phyloP scores from a whole-genome alignment of 202 grass and related monocot genomes.

The Carex sylvatica region DNA sequence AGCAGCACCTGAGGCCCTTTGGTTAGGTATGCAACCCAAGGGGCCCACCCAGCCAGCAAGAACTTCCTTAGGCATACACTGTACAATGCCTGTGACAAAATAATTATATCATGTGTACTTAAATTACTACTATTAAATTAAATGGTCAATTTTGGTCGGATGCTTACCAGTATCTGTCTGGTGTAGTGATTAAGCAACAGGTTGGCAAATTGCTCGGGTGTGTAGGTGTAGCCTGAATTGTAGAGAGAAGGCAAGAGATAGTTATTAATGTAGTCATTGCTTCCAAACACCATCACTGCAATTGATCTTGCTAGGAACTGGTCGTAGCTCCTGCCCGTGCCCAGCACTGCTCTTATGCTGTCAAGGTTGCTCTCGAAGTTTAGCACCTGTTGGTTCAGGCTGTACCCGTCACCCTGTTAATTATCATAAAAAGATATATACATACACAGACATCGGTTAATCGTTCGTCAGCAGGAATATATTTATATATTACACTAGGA shows the following conservation, averaged over 20 bases:
- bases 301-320: constrained; percentile 31
- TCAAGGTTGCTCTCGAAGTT: constrained; percentile 43
- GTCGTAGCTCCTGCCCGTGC: background rate
- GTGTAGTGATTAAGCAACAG: constrained; percentile 41
- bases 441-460: background rate
- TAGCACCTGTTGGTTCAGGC: constrained; percentile 36
- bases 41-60: constrained; percentile 39
- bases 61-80: constrained; percentile 38
- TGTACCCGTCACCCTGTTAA: constrained; percentile 35
- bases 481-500: background rate
- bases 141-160: background rate
- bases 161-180: constrained; percentile 37
- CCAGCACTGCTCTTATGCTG: constrained; percentile 7
- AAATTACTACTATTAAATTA: background rate
- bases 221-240: constrained; percentile 28
- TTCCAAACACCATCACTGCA: constrained; percentile 36
- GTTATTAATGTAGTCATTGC: constrained; percentile 56
- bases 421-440: background rate
- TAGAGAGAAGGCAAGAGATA: constrained; percentile 40
- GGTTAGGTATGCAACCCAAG: constrained; percentile 39
- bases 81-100: constrained; percentile 22
- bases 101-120: background rate
- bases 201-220: constrained; percentile 19
- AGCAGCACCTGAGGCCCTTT: constrained; percentile 10
- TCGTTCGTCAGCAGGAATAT: background rate